A percentile compares a stretch with the other conserved stretches of the same genome.
These are phyloP conservation scores for Colletotrichum sp. DNA, from an alignment of 2,329 filamentous ascomycete genomes.

Conservation along the genomic window DNA sequence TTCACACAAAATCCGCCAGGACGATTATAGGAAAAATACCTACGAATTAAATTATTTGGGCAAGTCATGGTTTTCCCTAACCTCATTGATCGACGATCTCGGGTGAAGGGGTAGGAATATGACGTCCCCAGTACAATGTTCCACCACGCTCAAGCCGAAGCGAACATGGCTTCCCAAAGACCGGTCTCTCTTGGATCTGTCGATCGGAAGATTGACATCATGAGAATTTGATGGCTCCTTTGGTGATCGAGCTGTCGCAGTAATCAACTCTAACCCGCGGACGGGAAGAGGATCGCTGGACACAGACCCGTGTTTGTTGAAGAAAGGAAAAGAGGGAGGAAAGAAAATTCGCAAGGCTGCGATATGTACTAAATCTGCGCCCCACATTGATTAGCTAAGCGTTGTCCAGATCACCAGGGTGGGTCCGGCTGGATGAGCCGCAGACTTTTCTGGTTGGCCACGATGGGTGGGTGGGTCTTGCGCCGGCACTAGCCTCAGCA, in stretches of 20 bases:
- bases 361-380: slow-evolving; percentile 15
- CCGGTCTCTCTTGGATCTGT: slow-evolving; percentile 89
- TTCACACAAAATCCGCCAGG: too few relatives aligned
- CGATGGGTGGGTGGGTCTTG: slow-evolving; percentile 1
- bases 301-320: slow-evolving; percentile 78
- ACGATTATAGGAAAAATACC: not conserved
- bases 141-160: slow-evolving; percentile 70
- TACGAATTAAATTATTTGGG: slow-evolving; percentile 58
- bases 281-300: slow-evolving; percentile 73
- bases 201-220: slow-evolving; percentile 92
- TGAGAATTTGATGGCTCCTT: slow-evolving; percentile 75
- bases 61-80: slow-evolving; percentile 86
- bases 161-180: slow-evolving; percentile 69
- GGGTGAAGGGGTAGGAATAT: slow-evolving; percentile 90
- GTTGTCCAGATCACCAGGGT: not conserved
- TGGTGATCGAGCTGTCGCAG: slow-evolving; percentile 83
- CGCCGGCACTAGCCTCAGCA: not conserved
- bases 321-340: slow-evolving; percentile 37
- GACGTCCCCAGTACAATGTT: slow-evolving; percentile 64
- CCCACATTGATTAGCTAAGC: slow-evolving; percentile 18
- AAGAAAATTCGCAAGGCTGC: slow-evolving; percentile 21
- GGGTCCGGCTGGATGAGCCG: not conserved
- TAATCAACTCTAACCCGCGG: slow-evolving; percentile 73
- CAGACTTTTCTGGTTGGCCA: slow-evolving; percentile 16
- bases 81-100: slow-evolving; percentile 90